These are phyloP conservation scores for Monarda citriodora DNA, from an alignment of 305 asterid species.

Conservation along the genomic window DNA sequence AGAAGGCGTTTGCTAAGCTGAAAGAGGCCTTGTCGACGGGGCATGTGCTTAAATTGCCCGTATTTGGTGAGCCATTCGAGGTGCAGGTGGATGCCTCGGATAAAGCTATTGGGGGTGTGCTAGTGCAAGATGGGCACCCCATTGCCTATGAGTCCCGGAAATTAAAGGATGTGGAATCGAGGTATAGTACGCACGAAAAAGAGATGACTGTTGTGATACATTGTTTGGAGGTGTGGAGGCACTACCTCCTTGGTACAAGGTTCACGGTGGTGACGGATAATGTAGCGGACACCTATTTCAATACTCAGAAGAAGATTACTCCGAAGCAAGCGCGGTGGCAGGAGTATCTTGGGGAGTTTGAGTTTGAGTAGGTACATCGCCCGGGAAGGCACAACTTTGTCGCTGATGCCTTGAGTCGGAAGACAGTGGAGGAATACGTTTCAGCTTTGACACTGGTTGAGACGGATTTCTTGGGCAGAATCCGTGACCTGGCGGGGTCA, in stretches of 20 bases:
- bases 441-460: not conserved
- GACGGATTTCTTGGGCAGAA: not conserved
- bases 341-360: slow-evolving; percentile 2
- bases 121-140: not conserved
- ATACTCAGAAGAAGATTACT: not conserved
- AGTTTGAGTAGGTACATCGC: not conserved
- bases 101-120: not conserved
- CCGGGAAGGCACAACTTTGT: not conserved
- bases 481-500: too few relatives aligned
- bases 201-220: not conserved
- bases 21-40: not conserved
- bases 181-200: too few relatives aligned
- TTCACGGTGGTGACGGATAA: slow-evolving; percentile 6
- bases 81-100: not conserved
- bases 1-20: not conserved
- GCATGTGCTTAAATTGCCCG: not conserved
- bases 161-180: too few relatives aligned
- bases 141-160: too few relatives aligned
- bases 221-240: not conserved
- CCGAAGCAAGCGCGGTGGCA: slow-evolving; percentile 8
- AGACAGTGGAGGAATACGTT: not conserved
- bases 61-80: too few relatives aligned
- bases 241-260: not conserved
- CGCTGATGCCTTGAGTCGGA: not conserved
- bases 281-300: slow-evolving; percentile 4